A percentile compares a stretch with the other conserved stretches of the same genome.
Evolutionary conservation across 345 rosid species (phyloP).

Genomic region (Eucalyptus dawsonii): DNA sequence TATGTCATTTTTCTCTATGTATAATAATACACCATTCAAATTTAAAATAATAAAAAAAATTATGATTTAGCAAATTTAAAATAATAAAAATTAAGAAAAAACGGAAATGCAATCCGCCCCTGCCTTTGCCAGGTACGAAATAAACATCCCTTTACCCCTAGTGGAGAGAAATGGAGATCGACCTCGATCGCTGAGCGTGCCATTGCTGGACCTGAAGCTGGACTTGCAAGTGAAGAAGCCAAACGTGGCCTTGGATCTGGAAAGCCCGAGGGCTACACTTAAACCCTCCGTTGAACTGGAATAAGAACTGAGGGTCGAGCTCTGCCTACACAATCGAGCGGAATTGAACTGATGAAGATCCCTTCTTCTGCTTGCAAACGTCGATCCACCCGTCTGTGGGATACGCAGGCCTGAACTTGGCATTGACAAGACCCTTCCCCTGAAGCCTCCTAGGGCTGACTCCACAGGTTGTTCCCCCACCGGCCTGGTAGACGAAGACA

Average conservation of each 20-base stretch:
- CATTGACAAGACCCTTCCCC: conserved; percentile 55
- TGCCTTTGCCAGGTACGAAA: neutral
- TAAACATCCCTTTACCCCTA: neutral
- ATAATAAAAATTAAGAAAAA: neutral
- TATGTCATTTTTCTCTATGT: no score
- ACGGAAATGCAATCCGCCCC: neutral
- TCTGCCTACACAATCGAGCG: conserved; percentile 58
- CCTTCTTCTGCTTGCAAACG: conserved; percentile 41
- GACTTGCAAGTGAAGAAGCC: conserved; percentile 82
- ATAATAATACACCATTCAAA: no score
- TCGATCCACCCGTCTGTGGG: conserved; percentile 60
- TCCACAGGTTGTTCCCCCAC: conserved; percentile 58
- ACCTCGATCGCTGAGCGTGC: conserved; percentile 50
- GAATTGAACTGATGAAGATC: conserved; percentile 32
- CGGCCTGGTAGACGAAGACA: conserved; percentile 61
- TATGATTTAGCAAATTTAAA: no score
- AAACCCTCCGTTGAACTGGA: conserved; percentile 45
- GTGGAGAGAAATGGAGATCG: neutral
- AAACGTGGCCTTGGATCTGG: conserved; percentile 66
- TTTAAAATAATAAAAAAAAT: no score
- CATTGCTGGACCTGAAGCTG: conserved; percentile 43
- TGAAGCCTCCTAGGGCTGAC: conserved; percentile 47
- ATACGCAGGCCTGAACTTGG: conserved; percentile 32
- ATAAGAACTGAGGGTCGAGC: conserved; percentile 63
- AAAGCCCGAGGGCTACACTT: conserved; percentile 89